Evolutionary conservation across 805 yeast genomes (phyloP), one percentile per base, ranked within the genome.

Genomic region (Metschnikowia cubensis): DNA sequence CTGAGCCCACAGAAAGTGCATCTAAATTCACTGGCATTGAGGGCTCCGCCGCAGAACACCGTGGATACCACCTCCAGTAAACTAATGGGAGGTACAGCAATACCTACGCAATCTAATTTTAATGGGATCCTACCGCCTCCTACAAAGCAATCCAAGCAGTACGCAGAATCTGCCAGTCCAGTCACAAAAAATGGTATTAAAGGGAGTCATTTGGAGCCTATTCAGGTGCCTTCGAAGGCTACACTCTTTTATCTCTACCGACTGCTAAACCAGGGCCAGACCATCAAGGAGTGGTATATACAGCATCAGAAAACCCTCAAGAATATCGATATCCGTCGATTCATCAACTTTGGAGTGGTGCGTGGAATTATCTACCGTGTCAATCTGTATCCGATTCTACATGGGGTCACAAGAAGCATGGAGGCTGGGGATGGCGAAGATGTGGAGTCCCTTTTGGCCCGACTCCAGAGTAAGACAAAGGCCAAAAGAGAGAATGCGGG

Each of bases 351-450:
- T 73, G 99, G 99, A 1, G 77, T 89, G 2, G 71, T 89, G 21
- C 79, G 89, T 53, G 89, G 96, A 0, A 60, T 94, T 5, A 85
- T 95, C 7, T 90, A 90, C 63, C 70, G 97, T 46, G 87, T 90
- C 1, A 79, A 86, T 49, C 73, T 90, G 18, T 88, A 81, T 61
- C 97, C 98, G 0, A 69, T 88, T 1, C 65, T 81, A 47, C 71
- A 66, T 34, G 64, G 68, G 40, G 60, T 76, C 13, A 66, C 68
- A n/a, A 66, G 68, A 38, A 65, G 73, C 0, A 60, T 71, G 2
- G 79, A 75, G 36, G 50, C 51, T 37, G 54, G 54, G 7, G 54
- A 50, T 17, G 50, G 42, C 14, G 45, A 34, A 11, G 38, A 43
- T 8, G 58, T 48, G 21, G 54, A 57, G 32, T 49, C 43, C 14